A percentile compares a stretch with the other conserved stretches of the same genome.
phyloP scores from a whole-genome alignment of 352 stramenopile genomes.

The Globisporangium heterothallicum region DNA sequence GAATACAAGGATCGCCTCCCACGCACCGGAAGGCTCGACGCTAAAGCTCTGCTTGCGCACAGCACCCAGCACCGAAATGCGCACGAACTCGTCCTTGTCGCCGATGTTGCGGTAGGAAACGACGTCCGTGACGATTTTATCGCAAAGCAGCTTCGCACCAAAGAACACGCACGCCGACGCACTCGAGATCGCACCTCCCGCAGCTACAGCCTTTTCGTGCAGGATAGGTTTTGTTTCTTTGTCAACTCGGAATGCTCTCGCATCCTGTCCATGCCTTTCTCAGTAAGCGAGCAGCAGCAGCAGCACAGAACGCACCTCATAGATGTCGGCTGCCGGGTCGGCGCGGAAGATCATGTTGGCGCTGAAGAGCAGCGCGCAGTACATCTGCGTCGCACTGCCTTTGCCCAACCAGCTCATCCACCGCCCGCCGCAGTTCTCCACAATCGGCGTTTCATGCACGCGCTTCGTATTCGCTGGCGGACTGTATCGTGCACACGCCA shows the following conservation, averaged over 20 bases:
- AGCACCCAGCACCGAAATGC: slow-evolving; percentile 41
- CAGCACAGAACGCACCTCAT: slow-evolving; percentile 24
- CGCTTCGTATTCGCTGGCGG: slow-evolving; percentile 27
- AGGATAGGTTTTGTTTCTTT: too few species aligned
- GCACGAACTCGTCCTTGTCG: slow-evolving; percentile 55
- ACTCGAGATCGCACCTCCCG: slow-evolving; percentile 54
- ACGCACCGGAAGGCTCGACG: slow-evolving; percentile 40
- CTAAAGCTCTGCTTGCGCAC: slow-evolving; percentile 42
- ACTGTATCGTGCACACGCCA: slow-evolving; percentile 2
- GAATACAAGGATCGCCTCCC: too few species aligned
- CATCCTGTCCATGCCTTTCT: too few species aligned
- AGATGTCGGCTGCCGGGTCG: slow-evolving; percentile 41
- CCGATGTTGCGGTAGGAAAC: slow-evolving; percentile 53
- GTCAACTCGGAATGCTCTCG: too few species aligned
- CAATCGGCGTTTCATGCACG: slow-evolving; percentile 48
- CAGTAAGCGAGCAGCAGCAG: too few species aligned
- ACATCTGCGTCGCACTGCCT: slow-evolving; percentile 67
- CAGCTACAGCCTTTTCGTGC: slow-evolving; percentile 48
- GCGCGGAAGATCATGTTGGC: slow-evolving; percentile 61
- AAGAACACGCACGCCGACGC: slow-evolving; percentile 66
- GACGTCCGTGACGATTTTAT: slow-evolving; percentile 69
- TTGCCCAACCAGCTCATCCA: slow-evolving; percentile 58
- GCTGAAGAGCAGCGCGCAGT: slow-evolving; percentile 57
- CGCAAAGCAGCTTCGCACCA: slow-evolving; percentile 60
- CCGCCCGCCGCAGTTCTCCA: slow-evolving; percentile 37